These are phyloP conservation scores for Beauveria bassiana DNA, from an alignment of 2,329 filamentous ascomycete species.

Conservation along the genomic window DNA sequence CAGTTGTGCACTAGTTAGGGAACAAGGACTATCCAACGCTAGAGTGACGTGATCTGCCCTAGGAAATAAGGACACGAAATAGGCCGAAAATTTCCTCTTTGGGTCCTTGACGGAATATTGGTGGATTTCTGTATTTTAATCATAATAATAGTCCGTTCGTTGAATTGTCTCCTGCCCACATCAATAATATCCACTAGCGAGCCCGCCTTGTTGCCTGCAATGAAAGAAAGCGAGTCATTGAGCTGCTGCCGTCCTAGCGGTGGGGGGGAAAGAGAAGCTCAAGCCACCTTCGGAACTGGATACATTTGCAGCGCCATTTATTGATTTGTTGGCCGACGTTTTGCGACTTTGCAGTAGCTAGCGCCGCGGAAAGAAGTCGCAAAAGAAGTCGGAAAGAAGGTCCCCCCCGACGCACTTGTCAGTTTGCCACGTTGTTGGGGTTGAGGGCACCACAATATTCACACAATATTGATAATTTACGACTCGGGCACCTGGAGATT, in stretches of 20 bases:
- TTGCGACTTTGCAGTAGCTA: too few relatives aligned
- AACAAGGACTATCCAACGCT: too few relatives aligned
- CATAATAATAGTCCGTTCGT: too few relatives aligned
- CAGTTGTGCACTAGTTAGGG: too few relatives aligned
- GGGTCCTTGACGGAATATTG: too few relatives aligned
- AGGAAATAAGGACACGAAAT: too few relatives aligned
- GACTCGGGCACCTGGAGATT: neutral
- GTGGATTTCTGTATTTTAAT: too few relatives aligned
- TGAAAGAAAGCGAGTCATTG: conserved; percentile 1
- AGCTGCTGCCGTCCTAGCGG: neutral
- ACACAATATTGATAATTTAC: neutral
- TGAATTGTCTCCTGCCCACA: too few relatives aligned
- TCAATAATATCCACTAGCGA: neutral
- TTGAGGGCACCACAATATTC: too few relatives aligned
- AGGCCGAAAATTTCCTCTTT: too few relatives aligned
- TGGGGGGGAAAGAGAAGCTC: neutral
- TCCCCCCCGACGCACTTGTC: neutral
- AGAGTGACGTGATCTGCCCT: too few relatives aligned
- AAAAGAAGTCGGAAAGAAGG: neutral
- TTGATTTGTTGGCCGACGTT: neutral
- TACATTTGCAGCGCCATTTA: neutral
- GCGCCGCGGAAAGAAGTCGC: neutral
- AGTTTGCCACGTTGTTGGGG: neutral
- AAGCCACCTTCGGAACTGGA: neutral
- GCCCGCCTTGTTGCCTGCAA: neutral